Percentiles rank a stretch among this genome's conserved stretches.
Evolutionary conservation across 108 stramenopile genomes (phyloP).

Genomic region (Fragilariopsis cylindrus): DNA sequence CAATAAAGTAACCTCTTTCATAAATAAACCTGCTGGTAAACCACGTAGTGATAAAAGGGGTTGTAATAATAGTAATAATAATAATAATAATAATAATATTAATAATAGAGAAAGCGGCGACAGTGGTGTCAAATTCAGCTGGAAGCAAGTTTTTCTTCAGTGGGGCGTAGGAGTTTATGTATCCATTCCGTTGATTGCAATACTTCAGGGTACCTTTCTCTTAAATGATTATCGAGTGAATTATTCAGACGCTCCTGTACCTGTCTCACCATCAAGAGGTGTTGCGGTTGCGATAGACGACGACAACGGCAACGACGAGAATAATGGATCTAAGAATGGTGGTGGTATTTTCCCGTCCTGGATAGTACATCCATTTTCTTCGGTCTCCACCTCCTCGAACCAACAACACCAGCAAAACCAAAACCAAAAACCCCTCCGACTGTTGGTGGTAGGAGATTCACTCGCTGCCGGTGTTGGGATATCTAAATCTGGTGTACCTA

Average conservation of each 20-base stretch:
- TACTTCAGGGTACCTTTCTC: slow-evolving; percentile 38
- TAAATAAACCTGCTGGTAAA: too few species aligned
- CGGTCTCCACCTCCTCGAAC: background rate
- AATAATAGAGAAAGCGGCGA: too few species aligned
- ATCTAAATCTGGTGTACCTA: slow-evolving; percentile 46
- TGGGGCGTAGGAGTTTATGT: slow-evolving; percentile 34
- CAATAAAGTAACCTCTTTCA: too few species aligned
- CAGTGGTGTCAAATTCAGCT: background rate
- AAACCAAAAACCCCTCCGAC: slow-evolving; percentile 40
- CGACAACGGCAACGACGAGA: background rate
- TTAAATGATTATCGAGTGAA: slow-evolving; percentile 38
- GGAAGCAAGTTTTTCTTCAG: slow-evolving; percentile 21
- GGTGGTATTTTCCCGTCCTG: slow-evolving; percentile 2
- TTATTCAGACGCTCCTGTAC: slow-evolving; percentile 43
- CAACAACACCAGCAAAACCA: slow-evolving; percentile 4
- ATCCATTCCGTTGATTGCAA: slow-evolving; percentile 34
- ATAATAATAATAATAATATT: too few species aligned
- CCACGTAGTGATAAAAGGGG: too few species aligned
- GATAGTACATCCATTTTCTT: slow-evolving; percentile 19
- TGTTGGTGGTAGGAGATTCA: slow-evolving; percentile 71
- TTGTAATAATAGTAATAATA: too few species aligned
- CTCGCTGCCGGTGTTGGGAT: slow-evolving; percentile 67
- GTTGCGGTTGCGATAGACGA: slow-evolving; percentile 35
- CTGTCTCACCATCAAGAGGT: slow-evolving; percentile 42
- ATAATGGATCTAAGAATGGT: background rate